Evolutionary conservation across 129 eudicot genomes (phyloP).

Genomic region (Flaveria bidentis): DNA sequence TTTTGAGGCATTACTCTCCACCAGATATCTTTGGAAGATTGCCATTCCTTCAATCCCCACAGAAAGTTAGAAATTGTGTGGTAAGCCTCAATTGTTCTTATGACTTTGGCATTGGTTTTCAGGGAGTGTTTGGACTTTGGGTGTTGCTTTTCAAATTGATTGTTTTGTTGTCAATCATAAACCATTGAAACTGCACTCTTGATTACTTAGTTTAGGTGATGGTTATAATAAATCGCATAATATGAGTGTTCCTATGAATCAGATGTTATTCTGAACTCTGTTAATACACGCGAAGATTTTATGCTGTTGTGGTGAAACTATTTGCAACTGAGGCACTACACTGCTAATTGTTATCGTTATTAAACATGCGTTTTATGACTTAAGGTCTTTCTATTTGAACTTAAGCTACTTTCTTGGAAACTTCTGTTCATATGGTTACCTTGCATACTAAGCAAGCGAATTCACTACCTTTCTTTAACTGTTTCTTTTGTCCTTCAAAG

Average conservation of each 20-base stretch:
- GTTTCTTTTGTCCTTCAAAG: not conserved
- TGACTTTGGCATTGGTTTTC: not conserved
- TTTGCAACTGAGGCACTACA: not conserved
- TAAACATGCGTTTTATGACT: not conserved
- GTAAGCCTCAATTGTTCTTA: conserved; percentile 42
- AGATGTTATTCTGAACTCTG: not conserved
- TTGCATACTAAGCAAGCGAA: not conserved
- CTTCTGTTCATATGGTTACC: not conserved
- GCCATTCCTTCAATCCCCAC: conserved; percentile 35
- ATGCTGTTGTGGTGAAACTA: not conserved
- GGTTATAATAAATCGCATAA: not conserved
- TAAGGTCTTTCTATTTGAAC: not conserved
- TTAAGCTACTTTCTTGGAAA: not conserved
- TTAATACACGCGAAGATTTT: not conserved
- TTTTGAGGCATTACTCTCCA: conserved; percentile 46
- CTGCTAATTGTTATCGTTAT: not conserved
- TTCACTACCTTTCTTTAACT: not conserved
- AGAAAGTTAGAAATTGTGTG: conserved; percentile 38
- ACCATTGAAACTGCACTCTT: not conserved
- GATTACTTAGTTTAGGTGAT: not conserved
- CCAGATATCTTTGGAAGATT: conserved; percentile 30
- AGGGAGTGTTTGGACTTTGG: not conserved
- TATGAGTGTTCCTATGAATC: conserved; percentile 3
- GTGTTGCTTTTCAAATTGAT: not conserved
- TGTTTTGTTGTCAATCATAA: not conserved